Conservation (phyloP, 225 moss, liverwort and hornwort genomes). For the Rhytidiadelphus loreus region DNA sequence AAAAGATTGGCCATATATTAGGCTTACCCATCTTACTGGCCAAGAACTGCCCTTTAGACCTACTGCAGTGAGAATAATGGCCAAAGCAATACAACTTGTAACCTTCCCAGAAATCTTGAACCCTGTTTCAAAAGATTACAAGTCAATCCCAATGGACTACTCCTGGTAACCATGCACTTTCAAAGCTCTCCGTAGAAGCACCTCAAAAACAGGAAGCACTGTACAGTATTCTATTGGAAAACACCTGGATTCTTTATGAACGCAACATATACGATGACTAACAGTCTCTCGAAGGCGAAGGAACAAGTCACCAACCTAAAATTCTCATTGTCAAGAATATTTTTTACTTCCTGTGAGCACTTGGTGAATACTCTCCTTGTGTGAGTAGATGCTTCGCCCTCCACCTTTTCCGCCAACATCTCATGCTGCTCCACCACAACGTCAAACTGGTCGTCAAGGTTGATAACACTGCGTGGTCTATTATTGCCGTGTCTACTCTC, state of each 20-base stretch:
- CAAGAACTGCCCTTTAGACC: constrained; percentile 17
- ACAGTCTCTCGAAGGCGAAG: not conserved
- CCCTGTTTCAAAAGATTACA: constrained; percentile 10
- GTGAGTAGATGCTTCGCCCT: not conserved
- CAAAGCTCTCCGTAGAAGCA: not conserved
- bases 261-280: not conserved
- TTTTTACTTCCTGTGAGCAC: constrained; percentile 11
- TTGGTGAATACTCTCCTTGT: not conserved
- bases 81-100: constrained; percentile 54
- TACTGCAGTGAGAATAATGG: constrained; percentile 28
- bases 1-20: not conserved
- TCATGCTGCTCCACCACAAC: constrained; percentile 4
- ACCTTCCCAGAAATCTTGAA: constrained; percentile 46
- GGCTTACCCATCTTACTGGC: constrained; percentile 45
- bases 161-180: not conserved
- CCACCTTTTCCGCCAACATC: not conserved
- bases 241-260: not conserved
- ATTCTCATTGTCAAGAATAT: not conserved
- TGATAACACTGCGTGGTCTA: not conserved
- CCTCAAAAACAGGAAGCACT: not conserved
- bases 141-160: not conserved
- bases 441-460: constrained; percentile 5
- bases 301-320: constrained; percentile 17
- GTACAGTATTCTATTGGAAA: not conserved
- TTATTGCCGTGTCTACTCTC: not conserved